Evolutionary conservation across 2,329 filamentous ascomycete genomes (phyloP).

Genomic region (Trichoderma sp.): DNA sequence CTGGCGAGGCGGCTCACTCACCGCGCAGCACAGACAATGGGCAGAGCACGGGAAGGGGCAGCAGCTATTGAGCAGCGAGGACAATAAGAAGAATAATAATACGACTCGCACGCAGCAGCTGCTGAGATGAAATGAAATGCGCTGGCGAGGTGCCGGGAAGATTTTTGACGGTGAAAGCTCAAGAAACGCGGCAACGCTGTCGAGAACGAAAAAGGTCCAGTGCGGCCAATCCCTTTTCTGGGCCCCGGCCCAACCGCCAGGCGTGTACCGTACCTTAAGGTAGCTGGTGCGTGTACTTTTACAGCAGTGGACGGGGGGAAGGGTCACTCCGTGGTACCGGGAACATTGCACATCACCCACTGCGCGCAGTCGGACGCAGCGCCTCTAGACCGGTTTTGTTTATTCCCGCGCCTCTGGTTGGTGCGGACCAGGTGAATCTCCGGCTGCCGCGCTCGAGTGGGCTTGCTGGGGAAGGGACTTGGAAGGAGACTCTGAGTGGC

Average conservation of each 20-base stretch:
- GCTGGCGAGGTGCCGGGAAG: background rate
- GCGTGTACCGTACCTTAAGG: background rate
- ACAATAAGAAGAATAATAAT: background rate
- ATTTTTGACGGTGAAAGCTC: background rate
- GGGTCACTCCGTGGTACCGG: background rate
- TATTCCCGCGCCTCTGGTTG: background rate
- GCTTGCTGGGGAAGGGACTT: background rate
- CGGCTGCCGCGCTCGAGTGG: conserved; percentile 15
- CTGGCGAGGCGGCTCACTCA: background rate
- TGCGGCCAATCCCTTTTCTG: conserved; percentile 20
- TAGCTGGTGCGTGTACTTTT: too few relatives aligned
- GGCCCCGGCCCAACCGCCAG: conserved; percentile 10
- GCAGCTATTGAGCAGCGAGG: background rate
- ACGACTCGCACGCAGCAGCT: background rate
- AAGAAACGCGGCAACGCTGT: conserved; percentile 9
- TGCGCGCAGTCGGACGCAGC: background rate
- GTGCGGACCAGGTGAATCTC: conserved; percentile 17
- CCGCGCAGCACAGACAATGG: conserved; percentile 14
- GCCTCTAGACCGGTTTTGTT: conserved; percentile 13
- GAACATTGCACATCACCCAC: background rate
- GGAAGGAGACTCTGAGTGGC: background rate
- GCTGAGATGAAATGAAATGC: background rate
- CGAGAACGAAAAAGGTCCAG: conserved; percentile 11
- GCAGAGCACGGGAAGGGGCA: background rate
- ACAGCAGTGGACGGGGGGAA: background rate